Base-by-base conservation (phyloP, 176 grass and related monocot species). In the Phoenix dactylifera region DNA sequence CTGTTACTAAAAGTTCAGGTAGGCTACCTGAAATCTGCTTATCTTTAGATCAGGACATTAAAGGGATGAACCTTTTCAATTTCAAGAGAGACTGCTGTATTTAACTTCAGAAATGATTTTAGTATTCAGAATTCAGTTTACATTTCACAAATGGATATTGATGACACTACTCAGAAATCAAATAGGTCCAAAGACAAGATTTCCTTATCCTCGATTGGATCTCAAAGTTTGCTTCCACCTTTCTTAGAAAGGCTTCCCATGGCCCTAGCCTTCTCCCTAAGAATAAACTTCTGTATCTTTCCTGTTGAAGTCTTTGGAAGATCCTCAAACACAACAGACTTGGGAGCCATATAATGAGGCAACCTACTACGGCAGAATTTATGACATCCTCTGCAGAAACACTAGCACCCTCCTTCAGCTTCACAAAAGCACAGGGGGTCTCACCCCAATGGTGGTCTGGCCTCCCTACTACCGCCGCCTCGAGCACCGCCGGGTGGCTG, bases 271-370 rank as follows among this genome's bases (percentile, higher is more conserved):
- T 78, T 86, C 3, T 82, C 78, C 19, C 78, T 74, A 20, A 82
- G 74, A 15, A 75, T 16, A 7, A 50, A 81, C 57, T 87, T 79
- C 19, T 75, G 70, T 6, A 62, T 82, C 71, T 87, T 87, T 48
- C 84, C 84, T 0, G 79, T 87, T 0, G 79, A 75, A 6, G 84
- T 82, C 26, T 78, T 71, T 9, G 84, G 84, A 29, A 87, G 1
- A 16, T 78, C 74, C 18, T 68, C 66, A 0, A 87, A 82, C 7
- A 75, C 75, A 44, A 87, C 84, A 26, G 66, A 79, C 71, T 59
- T 77, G 0, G 84, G 84, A 3, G 60, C 70, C 79, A 78, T 82
- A 60, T 64, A 77, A 20, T 64, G 77, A 1, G 83, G 83, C 70
- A 86, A 15, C 62, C 60, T 25, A 17, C 59, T 54, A 24, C 78